These are phyloP conservation scores for Saccharomyces paradoxus DNA, from an alignment of 805 yeast species.

Conservation along the genomic window DNA sequence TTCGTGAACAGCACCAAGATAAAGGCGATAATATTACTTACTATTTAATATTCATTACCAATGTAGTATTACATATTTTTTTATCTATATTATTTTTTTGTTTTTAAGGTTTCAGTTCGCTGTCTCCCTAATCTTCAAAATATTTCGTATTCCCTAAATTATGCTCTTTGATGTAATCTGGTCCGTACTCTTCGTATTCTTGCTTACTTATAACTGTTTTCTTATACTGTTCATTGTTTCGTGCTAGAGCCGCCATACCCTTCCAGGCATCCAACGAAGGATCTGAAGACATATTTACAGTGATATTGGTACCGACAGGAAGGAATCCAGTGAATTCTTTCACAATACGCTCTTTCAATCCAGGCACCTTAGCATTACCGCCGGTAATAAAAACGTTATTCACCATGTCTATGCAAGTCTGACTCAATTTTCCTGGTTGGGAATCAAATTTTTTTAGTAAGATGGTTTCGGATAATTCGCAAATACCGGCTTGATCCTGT, in stretches of 20 bases:
- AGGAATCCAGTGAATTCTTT: constrained; percentile 62
- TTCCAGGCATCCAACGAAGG: constrained; percentile 83
- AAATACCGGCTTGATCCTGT: constrained; percentile 89
- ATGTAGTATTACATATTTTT: not conserved
- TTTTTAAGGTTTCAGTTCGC: not conserved
- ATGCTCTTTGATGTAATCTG: constrained; percentile 84
- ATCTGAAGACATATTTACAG: constrained; percentile 55
- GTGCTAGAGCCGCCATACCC: constrained; percentile 83
- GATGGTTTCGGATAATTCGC: constrained; percentile 65
- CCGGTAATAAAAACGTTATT: constrained; percentile 79
- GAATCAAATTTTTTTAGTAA: constrained; percentile 56
- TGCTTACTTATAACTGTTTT: constrained; percentile 48
- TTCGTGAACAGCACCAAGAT: not conserved
- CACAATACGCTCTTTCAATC: constrained; percentile 58
- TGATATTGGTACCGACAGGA: constrained; percentile 57
- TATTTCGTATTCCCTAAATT: constrained; percentile 52
- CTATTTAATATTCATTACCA: not conserved
- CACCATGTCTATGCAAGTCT: constrained; percentile 18
- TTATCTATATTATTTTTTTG: not conserved
- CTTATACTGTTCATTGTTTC: constrained; percentile 36
- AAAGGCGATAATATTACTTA: not conserved
- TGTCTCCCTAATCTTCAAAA: constrained; percentile 10
- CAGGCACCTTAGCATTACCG: constrained; percentile 62
- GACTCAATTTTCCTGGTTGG: constrained; percentile 37
- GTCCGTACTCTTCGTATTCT: constrained; percentile 84